Base-by-base conservation (phyloP, 1,284 basidiomycete genomes). In the Heterobasidion parviporum region DNA sequence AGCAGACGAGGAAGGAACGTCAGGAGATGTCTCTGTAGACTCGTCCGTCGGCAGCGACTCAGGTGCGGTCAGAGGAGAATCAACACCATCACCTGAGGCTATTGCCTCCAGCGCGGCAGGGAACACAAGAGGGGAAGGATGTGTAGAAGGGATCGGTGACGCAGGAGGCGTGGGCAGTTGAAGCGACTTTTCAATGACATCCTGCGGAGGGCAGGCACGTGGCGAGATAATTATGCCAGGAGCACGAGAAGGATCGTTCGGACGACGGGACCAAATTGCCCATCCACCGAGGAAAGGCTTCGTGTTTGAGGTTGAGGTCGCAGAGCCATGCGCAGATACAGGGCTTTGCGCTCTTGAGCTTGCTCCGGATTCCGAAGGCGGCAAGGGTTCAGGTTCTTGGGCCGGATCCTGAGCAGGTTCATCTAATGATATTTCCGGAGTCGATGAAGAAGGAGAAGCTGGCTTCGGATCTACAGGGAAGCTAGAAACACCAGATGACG, bases 181-280 rank as follows among this genome's bases (percentile, higher is more conserved):
- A n/a, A 82, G 60, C 10, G 85, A 85, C 33, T 72, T 71, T 52
- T 78, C 69, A 1, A 85, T 61, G 20, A 87, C 69, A 56, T 79
- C 68, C 2, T 71, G 69, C 18, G 86, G 84, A 3, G 86, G 86
- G 45, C 74, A 73, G 2, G 85, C 81, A 20, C 65, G 70, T 0
- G 80, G 74, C 1, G 85, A 85, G 32, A 88, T 82, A 59, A 88
- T 86, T 56, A 89, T 76, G 8, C 80, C 79, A 3, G 83, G 84
- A 0, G 85, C 85, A 54, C 68, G 66, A 2, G 75, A 68, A 1
- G 86, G 86, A 63, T 87, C 70, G 10, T 72, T 69, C 0, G 86
- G 86, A 34, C 83, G 77, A 32, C 78, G 76, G 0, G 86, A 85
- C 85, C 85, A 88, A 36, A 88, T 77, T 8, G 79, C 83, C 72